Conservation (phyloP, 768 basidiomycete genomes). For the Serendipita sp. region DNA sequence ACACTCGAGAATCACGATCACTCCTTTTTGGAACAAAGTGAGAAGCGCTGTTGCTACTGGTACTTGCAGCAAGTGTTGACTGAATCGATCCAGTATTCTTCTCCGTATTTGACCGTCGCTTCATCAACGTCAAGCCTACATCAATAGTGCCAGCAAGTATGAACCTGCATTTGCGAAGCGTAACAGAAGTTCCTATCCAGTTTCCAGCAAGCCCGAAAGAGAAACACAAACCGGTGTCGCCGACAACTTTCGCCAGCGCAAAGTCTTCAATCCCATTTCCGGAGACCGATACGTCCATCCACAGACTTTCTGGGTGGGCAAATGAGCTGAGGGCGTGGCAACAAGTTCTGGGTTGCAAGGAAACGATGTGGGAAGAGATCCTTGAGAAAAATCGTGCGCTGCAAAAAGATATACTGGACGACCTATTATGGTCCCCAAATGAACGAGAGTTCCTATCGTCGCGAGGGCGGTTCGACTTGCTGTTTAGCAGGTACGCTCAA, state of each 20-base stretch:
- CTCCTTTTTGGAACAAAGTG: not conserved
- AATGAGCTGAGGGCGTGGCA: constrained; percentile 1
- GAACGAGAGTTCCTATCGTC: not conserved
- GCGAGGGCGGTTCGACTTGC: not conserved
- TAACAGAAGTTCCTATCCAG: not conserved
- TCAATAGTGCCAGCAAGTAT: not conserved
- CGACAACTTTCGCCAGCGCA: not conserved
- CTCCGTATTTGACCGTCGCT: not conserved
- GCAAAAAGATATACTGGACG: not conserved
- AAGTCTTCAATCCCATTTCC: not conserved
- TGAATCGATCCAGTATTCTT: not conserved
- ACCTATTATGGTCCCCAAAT: not conserved
- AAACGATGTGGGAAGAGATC: constrained; percentile 3
- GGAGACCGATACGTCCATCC: not conserved
- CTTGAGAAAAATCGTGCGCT: not conserved
- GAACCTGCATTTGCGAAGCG: not conserved
- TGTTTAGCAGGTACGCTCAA: not conserved
- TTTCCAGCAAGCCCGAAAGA: not conserved
- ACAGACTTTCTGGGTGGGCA: not conserved
- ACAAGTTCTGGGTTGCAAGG: not conserved
- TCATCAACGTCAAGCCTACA: constrained; percentile 3
- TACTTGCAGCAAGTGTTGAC: not conserved
- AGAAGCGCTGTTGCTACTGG: not conserved
- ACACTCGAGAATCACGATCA: not conserved
- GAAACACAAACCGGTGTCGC: not conserved